Evolutionary conservation across 1,139 yeast genomes (phyloP).

Genomic region (Candida labiduridarum): DNA sequence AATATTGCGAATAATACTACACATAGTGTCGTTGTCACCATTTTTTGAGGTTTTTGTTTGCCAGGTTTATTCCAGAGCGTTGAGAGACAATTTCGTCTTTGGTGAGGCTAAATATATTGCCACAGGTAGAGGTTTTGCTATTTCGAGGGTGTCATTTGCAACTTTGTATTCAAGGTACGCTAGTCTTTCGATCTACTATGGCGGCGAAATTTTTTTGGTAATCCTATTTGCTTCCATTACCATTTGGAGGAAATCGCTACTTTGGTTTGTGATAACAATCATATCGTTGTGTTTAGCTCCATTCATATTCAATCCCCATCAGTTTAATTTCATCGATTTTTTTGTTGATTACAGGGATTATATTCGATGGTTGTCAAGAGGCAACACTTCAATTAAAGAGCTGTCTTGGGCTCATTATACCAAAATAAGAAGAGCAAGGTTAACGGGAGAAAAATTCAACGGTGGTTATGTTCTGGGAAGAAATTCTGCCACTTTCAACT

Average conservation of each 20-base stretch:
- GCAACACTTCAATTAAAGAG: slow-evolving; percentile 52
- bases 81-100: slow-evolving; percentile 66
- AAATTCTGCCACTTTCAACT: slow-evolving; percentile 36
- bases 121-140: slow-evolving; percentile 87
- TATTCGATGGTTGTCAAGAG: slow-evolving; percentile 69
- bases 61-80: slow-evolving; percentile 75
- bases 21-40: slow-evolving; percentile 75
- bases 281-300: slow-evolving; percentile 78
- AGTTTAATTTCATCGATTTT: slow-evolving; percentile 68
- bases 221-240: slow-evolving; percentile 65
- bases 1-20: slow-evolving; percentile 57
- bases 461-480: slow-evolving; percentile 23
- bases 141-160: slow-evolving; percentile 62
- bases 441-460: slow-evolving; percentile 66
- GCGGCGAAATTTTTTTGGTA: slow-evolving; percentile 57
- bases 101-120: slow-evolving; percentile 87
- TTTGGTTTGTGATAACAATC: slow-evolving; percentile 86
- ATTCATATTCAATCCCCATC: slow-evolving; percentile 83
- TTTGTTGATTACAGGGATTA: slow-evolving; percentile 71
- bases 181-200: slow-evolving; percentile 64
- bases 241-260: slow-evolving; percentile 74
- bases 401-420: slow-evolving; percentile 66
- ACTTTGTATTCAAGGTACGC: slow-evolving; percentile 67
- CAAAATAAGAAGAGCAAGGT: slow-evolving; percentile 54
- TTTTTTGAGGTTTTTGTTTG: slow-evolving; percentile 87